Percentiles rank a stretch among this genome's conserved stretches.
Conservation (phyloP, 2,329 filamentous ascomycete genomes). For the Penicillium sclerotigenum region DNA sequence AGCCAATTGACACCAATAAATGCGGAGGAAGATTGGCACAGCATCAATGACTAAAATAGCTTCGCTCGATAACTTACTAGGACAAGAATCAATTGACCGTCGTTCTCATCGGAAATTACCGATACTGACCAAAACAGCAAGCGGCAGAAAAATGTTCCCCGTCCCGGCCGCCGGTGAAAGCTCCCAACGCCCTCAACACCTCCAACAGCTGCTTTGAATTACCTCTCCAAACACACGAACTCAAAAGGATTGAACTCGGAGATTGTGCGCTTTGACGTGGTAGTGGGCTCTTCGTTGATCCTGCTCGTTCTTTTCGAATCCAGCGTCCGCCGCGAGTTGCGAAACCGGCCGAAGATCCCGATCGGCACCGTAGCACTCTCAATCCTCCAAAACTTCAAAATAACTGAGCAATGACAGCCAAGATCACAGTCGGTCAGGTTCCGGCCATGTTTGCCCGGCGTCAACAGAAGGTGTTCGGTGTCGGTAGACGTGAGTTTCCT, state of each 20-base stretch:
- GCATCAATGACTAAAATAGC: neutral
- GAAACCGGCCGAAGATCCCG: constrained; percentile 16
- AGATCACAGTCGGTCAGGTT: constrained; percentile 32
- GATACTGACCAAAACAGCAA: constrained; percentile 17
- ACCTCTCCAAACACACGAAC: constrained; percentile 10
- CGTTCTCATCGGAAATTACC: constrained; percentile 26
- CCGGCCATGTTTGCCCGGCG: constrained; percentile 36
- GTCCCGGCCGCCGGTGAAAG: constrained; percentile 40
- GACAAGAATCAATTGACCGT: constrained; percentile 15
- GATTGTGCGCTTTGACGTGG: constrained; percentile 21
- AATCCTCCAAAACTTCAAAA: constrained; percentile 4
- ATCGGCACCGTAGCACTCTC: constrained; percentile 12
- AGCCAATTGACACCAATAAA: neutral
- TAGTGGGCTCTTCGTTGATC: constrained; percentile 29
- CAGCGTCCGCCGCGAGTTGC: constrained; percentile 21
- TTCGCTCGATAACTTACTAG: constrained; percentile 13
- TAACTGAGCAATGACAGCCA: constrained; percentile 32
- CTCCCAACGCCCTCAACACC: constrained; percentile 40
- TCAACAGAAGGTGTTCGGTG: constrained; percentile 30
- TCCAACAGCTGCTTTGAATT: constrained; percentile 11
- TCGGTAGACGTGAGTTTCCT: constrained; percentile 36
- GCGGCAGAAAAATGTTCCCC: constrained; percentile 44
- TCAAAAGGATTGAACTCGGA: constrained; percentile 11
- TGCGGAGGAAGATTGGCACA: neutral
- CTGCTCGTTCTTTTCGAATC: constrained; percentile 22